Evolutionary conservation across 768 basidiomycete genomes (phyloP).

Genomic region (Xerocomellus dryophilus): DNA sequence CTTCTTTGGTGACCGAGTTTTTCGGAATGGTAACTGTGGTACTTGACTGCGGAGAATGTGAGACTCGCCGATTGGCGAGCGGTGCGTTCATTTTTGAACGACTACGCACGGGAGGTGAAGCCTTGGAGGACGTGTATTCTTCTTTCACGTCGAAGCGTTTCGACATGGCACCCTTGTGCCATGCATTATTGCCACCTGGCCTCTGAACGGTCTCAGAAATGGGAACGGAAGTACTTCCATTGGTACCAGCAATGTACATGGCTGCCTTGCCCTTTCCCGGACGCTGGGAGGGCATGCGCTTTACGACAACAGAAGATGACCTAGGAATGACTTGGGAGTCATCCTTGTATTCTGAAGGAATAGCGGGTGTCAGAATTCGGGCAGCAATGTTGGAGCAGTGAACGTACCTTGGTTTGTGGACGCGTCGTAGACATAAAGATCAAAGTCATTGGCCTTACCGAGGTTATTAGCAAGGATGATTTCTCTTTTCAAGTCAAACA

Average conservation of each 20-base stretch:
- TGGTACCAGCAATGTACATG: slow-evolving; percentile 62
- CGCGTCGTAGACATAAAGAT: slow-evolving; percentile 81
- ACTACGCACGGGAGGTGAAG: slow-evolving; percentile 31
- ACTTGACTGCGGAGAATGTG: slow-evolving; percentile 35
- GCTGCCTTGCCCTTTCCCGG: slow-evolving; percentile 82
- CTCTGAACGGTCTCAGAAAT: slow-evolving; percentile 46
- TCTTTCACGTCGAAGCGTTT: slow-evolving; percentile 90
- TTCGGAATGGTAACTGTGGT: slow-evolving; percentile 36
- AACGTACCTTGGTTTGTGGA: slow-evolving; percentile 82
- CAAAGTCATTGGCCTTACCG: slow-evolving; percentile 96
- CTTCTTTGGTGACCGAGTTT: slow-evolving; percentile 51
- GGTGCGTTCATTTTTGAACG: slow-evolving; percentile 23
- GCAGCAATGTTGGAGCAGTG: background rate
- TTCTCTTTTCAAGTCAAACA: slow-evolving; percentile 98
- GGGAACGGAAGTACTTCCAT: slow-evolving; percentile 39
- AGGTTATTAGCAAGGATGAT: slow-evolving; percentile 95
- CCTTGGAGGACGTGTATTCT: slow-evolving; percentile 38
- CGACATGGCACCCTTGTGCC: slow-evolving; percentile 77
- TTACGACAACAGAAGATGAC: slow-evolving; percentile 91
- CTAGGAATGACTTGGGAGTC: slow-evolving; percentile 90
- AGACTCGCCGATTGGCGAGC: slow-evolving; percentile 26
- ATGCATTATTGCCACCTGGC: slow-evolving; percentile 42
- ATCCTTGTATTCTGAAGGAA: slow-evolving; percentile 75
- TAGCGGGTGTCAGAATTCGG: background rate
- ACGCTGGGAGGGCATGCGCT: slow-evolving; percentile 78